Evolutionary conservation across 2,329 filamentous ascomycete genomes (phyloP), one percentile per base, ranked within the genome.

Genomic region (Pseudogymnoascus destructans): DNA sequence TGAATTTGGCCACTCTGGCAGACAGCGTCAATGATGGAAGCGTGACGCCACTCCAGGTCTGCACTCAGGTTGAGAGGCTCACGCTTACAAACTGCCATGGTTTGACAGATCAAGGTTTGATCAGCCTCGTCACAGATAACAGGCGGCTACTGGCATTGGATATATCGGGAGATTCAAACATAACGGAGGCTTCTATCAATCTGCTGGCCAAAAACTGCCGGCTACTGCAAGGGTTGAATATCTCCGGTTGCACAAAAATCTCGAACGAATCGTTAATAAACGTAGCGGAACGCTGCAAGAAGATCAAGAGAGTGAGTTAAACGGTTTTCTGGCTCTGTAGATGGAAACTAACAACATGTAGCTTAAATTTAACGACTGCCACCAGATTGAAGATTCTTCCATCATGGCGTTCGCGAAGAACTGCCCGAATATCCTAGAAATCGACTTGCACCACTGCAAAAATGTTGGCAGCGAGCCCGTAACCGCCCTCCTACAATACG

Each of bases 321-420:
- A 36, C 54, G 38, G 27, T 8, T 23, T 57, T 8, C 15, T n/a
- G 55, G 13, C 25, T 15, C 30, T 56, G 2, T 32, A 4, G 10
- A 35, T 40, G 19, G 30, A 25, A 59, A 49, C 65, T 68, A 42
- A 68, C 27, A 15, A 13, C 35, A 23, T 60, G 13, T 61, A 93
- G 83, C 79, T 98, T 64, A 98, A 98, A 80, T 79, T 98, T 61
- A 98, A 97, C 71, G 87, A 91, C 59, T 95, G 93, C 69, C 72
- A 74, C n/a, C 87, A 95, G 71, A 75, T 96, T 32, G 89, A 86
- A 36, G 89, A 97, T 69, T 77, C 79, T 55, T 85, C 90, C 5
- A 85, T 97, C 62, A 76, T 88, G 60, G 87, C 90, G 3, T 95
- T 98, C 69, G 92, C 93, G 5, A 77, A 84, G 49, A 82, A 95